These are phyloP conservation scores for Eudorina sp. DNA, from an alignment of 139 green algal species.

Conservation along the genomic window DNA sequence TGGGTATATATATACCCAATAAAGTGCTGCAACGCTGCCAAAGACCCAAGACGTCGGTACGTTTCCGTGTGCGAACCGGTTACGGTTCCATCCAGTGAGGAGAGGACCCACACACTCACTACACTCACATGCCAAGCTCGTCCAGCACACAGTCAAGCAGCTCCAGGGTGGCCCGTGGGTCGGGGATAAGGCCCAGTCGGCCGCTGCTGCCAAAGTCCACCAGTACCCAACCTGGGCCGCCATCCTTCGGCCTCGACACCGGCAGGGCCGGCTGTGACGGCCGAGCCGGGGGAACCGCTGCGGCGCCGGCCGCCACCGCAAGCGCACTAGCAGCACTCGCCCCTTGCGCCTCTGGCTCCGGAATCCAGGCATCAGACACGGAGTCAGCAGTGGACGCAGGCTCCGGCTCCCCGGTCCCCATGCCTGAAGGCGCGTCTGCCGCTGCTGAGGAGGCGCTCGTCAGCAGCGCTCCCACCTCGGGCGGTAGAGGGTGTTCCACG, in stretches of 20 bases:
- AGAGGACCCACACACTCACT: no score
- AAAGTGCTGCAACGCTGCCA: no score
- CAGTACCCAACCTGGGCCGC: constrained; percentile 16
- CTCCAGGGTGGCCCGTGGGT: constrained; percentile 45
- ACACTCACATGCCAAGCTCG: background rate
- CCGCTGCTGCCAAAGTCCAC: constrained; percentile 77
- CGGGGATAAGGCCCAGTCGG: constrained; percentile 68
- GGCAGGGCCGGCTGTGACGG: background rate
- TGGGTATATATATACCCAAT: no score
- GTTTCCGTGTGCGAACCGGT: background rate
- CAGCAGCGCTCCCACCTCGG: background rate
- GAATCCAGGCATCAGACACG: no score
- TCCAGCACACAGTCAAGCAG: constrained; percentile 57
- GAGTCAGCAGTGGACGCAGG: background rate
- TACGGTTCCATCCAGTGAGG: background rate
- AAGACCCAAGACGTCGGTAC: background rate
- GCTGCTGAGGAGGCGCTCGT: background rate
- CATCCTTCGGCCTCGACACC: background rate
- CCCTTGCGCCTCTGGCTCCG: no score
- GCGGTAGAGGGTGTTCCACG: background rate
- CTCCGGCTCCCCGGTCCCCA: background rate
- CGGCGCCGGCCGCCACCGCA: background rate
- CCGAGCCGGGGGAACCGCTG: background rate
- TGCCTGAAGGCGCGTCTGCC: background rate
- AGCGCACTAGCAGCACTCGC: background rate